Evolutionary conservation across 805 yeast species (phyloP).

Genomic region (Sugiyamaella boreocaroliniensis): DNA sequence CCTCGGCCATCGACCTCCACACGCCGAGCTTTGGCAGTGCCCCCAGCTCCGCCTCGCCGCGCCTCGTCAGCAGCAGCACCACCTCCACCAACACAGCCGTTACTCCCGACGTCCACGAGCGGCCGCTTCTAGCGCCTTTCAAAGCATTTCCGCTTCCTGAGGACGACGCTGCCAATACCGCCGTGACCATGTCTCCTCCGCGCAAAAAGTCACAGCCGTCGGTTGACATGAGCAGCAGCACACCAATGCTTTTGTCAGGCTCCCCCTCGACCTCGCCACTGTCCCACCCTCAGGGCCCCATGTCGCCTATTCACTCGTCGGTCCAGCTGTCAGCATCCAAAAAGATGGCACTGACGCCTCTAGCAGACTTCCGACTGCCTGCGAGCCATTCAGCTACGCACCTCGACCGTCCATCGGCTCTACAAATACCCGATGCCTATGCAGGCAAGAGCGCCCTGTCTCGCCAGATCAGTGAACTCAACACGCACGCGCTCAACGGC

Average conservation of each 20-base stretch:
- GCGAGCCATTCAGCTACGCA: neutral
- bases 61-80: neutral
- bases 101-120: neutral
- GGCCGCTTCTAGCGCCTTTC: conserved; percentile 3
- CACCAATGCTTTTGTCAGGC: neutral
- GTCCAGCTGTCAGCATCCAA: neutral
- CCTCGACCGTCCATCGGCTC: neutral
- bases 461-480: neutral
- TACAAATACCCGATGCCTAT: neutral
- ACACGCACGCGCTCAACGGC: neutral
- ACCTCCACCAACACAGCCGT: neutral
- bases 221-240: neutral
- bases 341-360: neutral
- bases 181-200: neutral
- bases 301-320: neutral
- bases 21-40: neutral
- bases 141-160: neutral
- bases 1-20: neutral
- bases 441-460: neutral
- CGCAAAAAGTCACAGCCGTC: neutral
- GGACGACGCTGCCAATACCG: neutral
- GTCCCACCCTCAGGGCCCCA: neutral
- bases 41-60: neutral
- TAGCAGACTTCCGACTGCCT: neutral
- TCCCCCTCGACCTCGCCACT: neutral